Conservation (phyloP, 169 alveolate genomes). For the Besnoitia besnoiti region DNA sequence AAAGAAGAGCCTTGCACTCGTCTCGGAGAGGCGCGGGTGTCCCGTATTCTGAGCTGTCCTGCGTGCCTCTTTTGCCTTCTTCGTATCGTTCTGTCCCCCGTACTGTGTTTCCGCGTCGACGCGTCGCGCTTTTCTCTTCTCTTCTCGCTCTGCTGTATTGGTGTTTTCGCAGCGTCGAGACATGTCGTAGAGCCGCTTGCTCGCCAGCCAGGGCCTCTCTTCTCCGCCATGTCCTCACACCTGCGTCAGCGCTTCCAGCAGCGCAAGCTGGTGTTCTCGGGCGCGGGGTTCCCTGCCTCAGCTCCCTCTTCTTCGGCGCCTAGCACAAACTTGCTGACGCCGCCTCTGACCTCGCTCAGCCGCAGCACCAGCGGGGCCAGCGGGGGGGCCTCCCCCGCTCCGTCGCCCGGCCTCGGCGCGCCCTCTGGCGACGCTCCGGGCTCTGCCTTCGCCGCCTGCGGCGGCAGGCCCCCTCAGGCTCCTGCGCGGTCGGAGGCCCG, state of each 20-base stretch:
- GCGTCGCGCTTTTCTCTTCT: no score
- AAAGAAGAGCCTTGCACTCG: no score
- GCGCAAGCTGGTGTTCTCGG: background rate
- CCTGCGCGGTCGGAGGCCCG: no score
- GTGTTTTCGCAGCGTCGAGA: no score
- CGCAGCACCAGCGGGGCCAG: background rate
- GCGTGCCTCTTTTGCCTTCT: no score
- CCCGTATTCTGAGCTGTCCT: no score
- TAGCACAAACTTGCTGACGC: background rate
- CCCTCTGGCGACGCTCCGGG: background rate
- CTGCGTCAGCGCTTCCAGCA: constrained; percentile 24
- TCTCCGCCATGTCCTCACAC: background rate
- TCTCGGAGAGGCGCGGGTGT: no score
- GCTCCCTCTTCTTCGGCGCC: background rate
- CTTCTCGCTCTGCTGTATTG: no score
- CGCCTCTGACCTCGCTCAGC: background rate
- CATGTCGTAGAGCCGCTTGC: background rate
- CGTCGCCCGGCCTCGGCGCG: background rate
- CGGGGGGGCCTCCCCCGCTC: background rate
- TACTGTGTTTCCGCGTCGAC: no score
- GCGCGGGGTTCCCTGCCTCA: background rate
- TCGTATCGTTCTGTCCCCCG: no score
- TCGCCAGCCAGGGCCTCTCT: background rate
- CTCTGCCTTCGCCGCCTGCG: no score
- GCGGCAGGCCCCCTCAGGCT: no score